Base-by-base conservation (phyloP, 768 basidiomycete genomes). In the Collybia mongolica region DNA sequence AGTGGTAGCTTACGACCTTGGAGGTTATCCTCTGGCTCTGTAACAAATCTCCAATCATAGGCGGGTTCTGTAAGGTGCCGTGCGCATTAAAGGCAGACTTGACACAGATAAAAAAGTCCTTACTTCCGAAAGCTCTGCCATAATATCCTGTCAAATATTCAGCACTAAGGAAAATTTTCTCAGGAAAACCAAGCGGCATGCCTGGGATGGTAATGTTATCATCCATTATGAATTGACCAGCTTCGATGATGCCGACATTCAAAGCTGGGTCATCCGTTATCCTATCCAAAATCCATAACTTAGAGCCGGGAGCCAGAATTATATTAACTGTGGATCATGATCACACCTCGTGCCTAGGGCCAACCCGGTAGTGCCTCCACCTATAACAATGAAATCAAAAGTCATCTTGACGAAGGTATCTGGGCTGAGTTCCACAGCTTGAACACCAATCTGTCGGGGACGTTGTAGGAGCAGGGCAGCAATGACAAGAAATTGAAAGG, bases 241-340 rank as follows among this genome's bases (percentile, higher is more conserved):
- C 66, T 49, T 70, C 68, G 51, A 77, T 65, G 23, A 77, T 53
- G 36, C 75, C 66, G 28, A 76, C 69, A 2, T 59, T 67, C 0
- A 64, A 20, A 6, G 63, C 63, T 3, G 63, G 18, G 43, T 68
- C 59, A 56, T 76, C 72, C 0, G 74, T 65, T 26, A 77, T 65
- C 40, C 75, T 73, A 32, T 17, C 36, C 26, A 9, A 28, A 28
- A n/a, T n/a, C n/a, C n/a, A n/a, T n/a, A n/a, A n/a, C n/a, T n/a
- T n/a, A n/a, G n/a, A n/a, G n/a, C n/a, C n/a, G n/a, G n/a, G 26
- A 28, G 26, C 26, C 9, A 5, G 26, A 28, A n/a, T n/a, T n/a
- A n/a, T n/a, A n/a, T n/a, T n/a, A n/a, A n/a, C n/a, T n/a, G n/a
- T n/a, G n/a, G n/a, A n/a, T n/a, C n/a, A n/a, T n/a, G n/a, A n/a